Percentiles rank a stretch among this genome's conserved stretches.
phyloP scores from a whole-genome alignment of 345 rosid species.

The Murraya koenigii region DNA sequence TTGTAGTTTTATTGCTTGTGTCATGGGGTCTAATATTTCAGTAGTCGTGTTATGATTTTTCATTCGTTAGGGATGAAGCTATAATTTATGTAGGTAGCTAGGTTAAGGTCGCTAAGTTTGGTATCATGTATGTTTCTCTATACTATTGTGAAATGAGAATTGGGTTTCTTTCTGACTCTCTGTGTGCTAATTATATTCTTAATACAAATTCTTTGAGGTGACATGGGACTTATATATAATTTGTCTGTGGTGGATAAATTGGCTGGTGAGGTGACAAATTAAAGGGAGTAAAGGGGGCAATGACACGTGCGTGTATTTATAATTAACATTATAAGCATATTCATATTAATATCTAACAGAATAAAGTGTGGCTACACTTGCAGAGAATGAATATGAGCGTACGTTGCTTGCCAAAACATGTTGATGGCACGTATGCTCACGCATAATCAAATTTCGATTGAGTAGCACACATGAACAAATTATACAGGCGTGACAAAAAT shows the following conservation, averaged over 20 bases:
- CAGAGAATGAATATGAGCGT: background rate
- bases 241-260: background rate
- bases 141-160: slow-evolving; percentile 3
- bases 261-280: background rate
- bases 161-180: background rate
- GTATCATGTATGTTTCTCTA: background rate
- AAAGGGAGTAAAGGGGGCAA: background rate
- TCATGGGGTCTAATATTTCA: background rate
- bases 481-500: no score
- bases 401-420: slow-evolving; percentile 13
- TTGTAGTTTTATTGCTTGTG: background rate
- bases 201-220: no score
- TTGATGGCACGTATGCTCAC: background rate
- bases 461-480: no score
- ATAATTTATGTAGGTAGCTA: background rate
- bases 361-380: background rate
- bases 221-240: background rate
- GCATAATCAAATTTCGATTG: background rate
- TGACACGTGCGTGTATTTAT: background rate
- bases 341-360: background rate
- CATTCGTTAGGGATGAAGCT: background rate
- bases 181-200: background rate
- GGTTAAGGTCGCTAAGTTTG: background rate
- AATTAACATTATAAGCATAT: no score
- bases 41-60: background rate